Conservation (phyloP, 345 rosid genomes). For the Conringia planisiliqua region DNA sequence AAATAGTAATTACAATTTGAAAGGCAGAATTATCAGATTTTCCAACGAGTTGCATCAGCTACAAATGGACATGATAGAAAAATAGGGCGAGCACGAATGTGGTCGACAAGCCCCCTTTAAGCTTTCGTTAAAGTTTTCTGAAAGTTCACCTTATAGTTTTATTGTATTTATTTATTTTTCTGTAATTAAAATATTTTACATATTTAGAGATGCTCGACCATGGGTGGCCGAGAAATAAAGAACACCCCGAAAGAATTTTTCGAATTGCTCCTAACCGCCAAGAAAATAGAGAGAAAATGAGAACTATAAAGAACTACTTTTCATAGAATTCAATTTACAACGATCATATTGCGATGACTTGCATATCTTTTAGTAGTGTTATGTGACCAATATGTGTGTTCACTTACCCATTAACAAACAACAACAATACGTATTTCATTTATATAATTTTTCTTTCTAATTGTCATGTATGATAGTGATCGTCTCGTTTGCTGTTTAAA, state of each 20-base stretch:
- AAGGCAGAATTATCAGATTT: not conserved
- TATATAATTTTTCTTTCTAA: not conserved
- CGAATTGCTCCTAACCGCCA: not conserved
- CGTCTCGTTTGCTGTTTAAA: not conserved
- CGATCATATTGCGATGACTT: not conserved
- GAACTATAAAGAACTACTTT: not conserved
- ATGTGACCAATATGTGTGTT: not conserved
- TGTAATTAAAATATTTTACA: not conserved
- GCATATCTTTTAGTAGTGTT: not conserved
- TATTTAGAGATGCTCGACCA: not conserved
- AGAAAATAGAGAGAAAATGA: not conserved
- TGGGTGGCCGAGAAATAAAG: not conserved
- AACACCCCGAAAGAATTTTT: not conserved
- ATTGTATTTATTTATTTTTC: not conserved
- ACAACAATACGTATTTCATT: not conserved
- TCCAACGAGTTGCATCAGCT: not conserved
- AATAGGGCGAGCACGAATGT: not conserved
- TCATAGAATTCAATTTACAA: not conserved
- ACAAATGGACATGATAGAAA: constrained; percentile 8
- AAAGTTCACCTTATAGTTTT: not conserved
- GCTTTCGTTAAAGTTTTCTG: not conserved
- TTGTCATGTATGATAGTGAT: not conserved
- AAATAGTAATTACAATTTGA: not conserved
- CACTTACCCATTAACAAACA: not conserved
- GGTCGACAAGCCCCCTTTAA: not conserved